These are phyloP conservation scores for Pseudomonodictys pantanalensis DNA, from an alignment of 495 filamentous ascomycete genomes.

Conservation along the genomic window DNA sequence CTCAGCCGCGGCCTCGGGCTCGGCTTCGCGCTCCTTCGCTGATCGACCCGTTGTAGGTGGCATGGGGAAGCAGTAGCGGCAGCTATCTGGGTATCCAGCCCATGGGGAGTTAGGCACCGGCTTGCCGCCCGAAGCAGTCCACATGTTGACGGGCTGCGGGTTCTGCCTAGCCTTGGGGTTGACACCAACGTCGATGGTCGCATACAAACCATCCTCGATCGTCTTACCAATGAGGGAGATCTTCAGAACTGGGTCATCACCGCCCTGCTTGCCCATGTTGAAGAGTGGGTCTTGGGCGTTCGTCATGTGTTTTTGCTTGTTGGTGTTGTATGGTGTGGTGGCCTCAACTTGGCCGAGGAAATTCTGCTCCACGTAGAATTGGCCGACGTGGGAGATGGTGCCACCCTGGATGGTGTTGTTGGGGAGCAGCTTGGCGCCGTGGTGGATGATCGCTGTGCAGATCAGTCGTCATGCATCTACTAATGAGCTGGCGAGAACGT, in stretches of 20 bases:
- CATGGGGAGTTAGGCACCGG: constrained; percentile 16
- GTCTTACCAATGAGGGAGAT: constrained; percentile 53
- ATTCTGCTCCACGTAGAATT: constrained; percentile 63
- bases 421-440: constrained; percentile 44
- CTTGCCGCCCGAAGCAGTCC: constrained; percentile 23
- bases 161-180: constrained; percentile 40
- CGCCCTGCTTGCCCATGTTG: constrained; percentile 48
- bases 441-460: constrained; percentile 31
- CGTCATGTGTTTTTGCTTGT: constrained; percentile 52
- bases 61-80: constrained; percentile 19
- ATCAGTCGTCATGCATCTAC: not conserved
- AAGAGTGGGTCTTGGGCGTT: constrained; percentile 56
- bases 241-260: constrained; percentile 57
- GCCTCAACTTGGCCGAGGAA: constrained; percentile 56
- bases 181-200: constrained; percentile 58
- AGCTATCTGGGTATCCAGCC: constrained; percentile 30
- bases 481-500: not conserved
- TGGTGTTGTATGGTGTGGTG: constrained; percentile 55
- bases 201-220: constrained; percentile 53
- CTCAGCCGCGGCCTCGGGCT: not conserved
- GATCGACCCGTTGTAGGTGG: too few species aligned
- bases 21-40: constrained; percentile 6
- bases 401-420: constrained; percentile 56
- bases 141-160: constrained; percentile 30
- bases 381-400: constrained; percentile 55